Base-by-base conservation (phyloP, 345 rosid species). In the Sonneratia caseolaris region DNA sequence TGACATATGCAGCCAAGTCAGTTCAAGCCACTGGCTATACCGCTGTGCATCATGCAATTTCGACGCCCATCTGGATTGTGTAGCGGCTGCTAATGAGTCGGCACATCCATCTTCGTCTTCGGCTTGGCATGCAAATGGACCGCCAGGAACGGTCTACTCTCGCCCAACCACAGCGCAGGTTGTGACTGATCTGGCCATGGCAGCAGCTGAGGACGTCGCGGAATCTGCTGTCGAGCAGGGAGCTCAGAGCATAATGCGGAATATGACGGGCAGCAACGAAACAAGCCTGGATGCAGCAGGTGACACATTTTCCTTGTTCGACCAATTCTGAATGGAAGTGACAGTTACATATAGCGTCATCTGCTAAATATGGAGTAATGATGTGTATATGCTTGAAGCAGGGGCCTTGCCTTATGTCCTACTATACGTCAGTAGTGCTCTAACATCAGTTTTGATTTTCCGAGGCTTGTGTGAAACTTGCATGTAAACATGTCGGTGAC, bases 41-140 rank as follows among this genome's bases (percentile, higher is more conserved):
- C 71, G 71, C 55, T 73, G 76, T 38, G 37, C 53, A 10, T 56
- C 5, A 8, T 68, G 71, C 27, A 59, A 73, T 21, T 73, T 55
- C 15, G 70, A 68, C 9, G 45, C n/a, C 48, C 57, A 55, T 66
- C 42, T 67, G 40, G 65, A 32, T 7, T 73, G 76, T n/a, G 67
- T 22, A 9, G 27, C 47, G 8, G 19, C 3, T 24, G 49, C 36
- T n/a, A 35, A 13, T 42, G 3, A 24, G 14, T 24, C 65, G 14
- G 36, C 15, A 0, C 14, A 22, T 24, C 36, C 14, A 61, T 61
- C 65, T 61, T 32, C 62, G 7, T 56, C 62, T 56, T 21, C 27
- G 62, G 10, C 62, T 56, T 21, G 15, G 19, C 62, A 61, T 6
- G 65, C 15, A 61, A 24, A 15, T 61, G 65, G 65, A 21, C 24